These are phyloP conservation scores for Meredithiella fracta DNA, from an alignment of 2,329 filamentous ascomycete genomes.

Conservation along the genomic window DNA sequence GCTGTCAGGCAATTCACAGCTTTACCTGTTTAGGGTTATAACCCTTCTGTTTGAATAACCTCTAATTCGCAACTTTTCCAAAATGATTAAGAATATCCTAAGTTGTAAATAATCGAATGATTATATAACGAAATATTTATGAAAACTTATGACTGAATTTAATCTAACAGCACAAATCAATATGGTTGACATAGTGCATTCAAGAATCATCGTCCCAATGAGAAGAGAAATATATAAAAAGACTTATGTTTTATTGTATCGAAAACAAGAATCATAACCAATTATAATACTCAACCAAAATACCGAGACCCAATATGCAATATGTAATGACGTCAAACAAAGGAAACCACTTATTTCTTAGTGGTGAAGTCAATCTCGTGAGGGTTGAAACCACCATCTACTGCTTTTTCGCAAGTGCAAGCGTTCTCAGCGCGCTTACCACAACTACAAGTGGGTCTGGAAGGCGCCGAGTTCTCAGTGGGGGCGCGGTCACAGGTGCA, in stretches of 20 bases:
- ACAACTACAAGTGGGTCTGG: slow-evolving; percentile 55
- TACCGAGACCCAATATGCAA: background rate
- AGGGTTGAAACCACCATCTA: slow-evolving; percentile 43
- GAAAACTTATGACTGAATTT: too few relatives aligned
- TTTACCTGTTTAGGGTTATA: background rate
- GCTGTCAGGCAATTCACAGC: background rate
- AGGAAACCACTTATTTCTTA: slow-evolving; percentile 29
- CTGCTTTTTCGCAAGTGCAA: slow-evolving; percentile 70
- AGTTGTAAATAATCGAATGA: too few relatives aligned
- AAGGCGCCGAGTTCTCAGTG: slow-evolving; percentile 48
- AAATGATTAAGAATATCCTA: too few relatives aligned
- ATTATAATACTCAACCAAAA: background rate
- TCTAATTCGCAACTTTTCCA: too few relatives aligned
- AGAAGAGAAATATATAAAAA: background rate
- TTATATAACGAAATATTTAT: too few relatives aligned
- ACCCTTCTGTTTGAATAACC: background rate
- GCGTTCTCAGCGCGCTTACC: slow-evolving; percentile 53
- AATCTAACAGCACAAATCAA: too few relatives aligned
- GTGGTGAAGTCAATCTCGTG: slow-evolving; percentile 83
- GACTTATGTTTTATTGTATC: background rate
- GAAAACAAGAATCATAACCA: too few relatives aligned
- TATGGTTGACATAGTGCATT: too few relatives aligned
- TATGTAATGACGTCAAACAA: background rate
- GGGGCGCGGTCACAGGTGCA: slow-evolving; percentile 65
- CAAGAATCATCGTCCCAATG: too few relatives aligned